phyloP scores from a whole-genome alignment of 306 rosid species.

The Ammopiptanthus mongolicus region DNA sequence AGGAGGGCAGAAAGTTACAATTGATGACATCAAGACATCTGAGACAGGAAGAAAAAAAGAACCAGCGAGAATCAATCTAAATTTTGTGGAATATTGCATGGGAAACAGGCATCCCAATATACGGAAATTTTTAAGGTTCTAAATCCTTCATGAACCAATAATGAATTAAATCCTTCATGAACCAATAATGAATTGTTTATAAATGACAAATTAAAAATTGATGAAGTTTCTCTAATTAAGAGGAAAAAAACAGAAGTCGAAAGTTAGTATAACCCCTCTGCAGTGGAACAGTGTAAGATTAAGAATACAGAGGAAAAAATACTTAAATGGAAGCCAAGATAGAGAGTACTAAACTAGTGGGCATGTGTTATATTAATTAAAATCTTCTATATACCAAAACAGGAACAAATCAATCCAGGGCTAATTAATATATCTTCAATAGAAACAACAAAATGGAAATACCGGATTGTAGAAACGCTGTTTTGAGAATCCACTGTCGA shows the following conservation, averaged over 20 bases:
- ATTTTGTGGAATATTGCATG: background rate
- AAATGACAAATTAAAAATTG: background rate
- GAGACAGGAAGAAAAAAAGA: background rate
- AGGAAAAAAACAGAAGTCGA: background rate
- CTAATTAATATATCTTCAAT: background rate
- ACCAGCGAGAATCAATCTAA: background rate
- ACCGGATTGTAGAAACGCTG: slow-evolving; percentile 93
- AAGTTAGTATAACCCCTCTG: background rate
- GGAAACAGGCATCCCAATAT: background rate
- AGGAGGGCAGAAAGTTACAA: slow-evolving; percentile 10
- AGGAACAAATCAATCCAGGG: background rate
- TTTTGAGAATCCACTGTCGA: slow-evolving; percentile 95
- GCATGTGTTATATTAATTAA: slow-evolving; percentile 2
- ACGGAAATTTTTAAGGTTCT: background rate
- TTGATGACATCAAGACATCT: background rate
- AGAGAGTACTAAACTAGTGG: background rate
- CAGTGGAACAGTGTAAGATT: background rate
- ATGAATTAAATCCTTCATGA: background rate
- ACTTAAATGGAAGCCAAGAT: slow-evolving; percentile 1
- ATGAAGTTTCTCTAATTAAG: slow-evolving; percentile 1
- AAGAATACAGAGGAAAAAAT: background rate
- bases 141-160: slow-evolving; percentile 2
- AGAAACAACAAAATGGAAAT: slow-evolving; percentile 24
- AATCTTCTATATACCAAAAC: no score
- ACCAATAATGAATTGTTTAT: background rate